phyloP scores from a whole-genome alignment of 306 rosid species.

The Inga leiocalycina region DNA sequence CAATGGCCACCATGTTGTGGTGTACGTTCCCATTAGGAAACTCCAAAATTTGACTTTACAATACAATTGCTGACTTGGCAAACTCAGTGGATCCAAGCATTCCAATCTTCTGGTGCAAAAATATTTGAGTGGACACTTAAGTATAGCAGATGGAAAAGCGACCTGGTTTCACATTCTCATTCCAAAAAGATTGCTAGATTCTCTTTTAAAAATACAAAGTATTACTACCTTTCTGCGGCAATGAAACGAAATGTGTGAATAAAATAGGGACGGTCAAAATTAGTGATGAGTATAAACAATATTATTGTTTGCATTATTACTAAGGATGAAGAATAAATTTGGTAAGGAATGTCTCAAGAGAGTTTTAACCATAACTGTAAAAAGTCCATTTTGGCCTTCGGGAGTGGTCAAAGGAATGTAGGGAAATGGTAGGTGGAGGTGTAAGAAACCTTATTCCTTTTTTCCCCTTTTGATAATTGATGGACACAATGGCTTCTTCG shows the following conservation, averaged over 20 bases:
- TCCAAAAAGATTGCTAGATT: conserved; percentile 41
- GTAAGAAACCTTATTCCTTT: conserved; percentile 34
- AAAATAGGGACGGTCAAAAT: conserved; percentile 22
- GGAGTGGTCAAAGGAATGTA: conserved; percentile 35
- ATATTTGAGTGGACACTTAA: conserved; percentile 19
- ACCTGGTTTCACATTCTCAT: conserved; percentile 43
- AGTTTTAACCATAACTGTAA: conserved; percentile 4
- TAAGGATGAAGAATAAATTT: background rate
- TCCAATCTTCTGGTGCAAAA: conserved; percentile 30
- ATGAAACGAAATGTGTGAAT: conserved; percentile 27
- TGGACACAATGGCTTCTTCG: conserved; percentile 52
- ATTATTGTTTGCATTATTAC: background rate
- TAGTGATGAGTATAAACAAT: background rate
- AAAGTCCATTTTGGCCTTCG: conserved; percentile 11
- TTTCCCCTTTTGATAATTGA: conserved; percentile 40
- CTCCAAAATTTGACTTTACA: conserved; percentile 30
- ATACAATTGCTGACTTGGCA: background rate
- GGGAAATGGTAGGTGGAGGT: conserved; percentile 39
- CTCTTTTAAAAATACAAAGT: background rate
- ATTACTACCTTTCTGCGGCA: conserved; percentile 18
- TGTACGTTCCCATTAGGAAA: background rate
- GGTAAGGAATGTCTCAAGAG: background rate
- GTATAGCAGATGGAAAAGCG: background rate
- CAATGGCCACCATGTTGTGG: conserved; percentile 33
- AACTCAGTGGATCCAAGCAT: conserved; percentile 28